Evolutionary conservation across 192 early-diverging fungal genomes (phyloP).

Genomic region (Entrophospora sp.): DNA sequence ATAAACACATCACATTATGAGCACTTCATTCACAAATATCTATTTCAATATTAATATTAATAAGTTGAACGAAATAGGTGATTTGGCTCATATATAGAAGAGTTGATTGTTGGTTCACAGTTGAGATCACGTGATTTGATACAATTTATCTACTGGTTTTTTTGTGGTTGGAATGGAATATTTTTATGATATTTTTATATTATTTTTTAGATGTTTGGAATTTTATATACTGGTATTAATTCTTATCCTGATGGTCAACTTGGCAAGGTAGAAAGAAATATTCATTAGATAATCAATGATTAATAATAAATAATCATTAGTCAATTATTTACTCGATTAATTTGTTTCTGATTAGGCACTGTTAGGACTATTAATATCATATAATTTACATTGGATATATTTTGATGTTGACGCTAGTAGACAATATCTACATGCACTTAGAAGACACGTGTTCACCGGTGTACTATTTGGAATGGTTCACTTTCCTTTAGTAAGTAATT

Average conservation of each 20-base stretch:
- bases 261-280: slow-evolving; percentile 10
- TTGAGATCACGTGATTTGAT: too few species aligned
- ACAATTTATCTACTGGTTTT: too few species aligned
- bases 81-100: too few species aligned
- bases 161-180: neutral
- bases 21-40: too few species aligned
- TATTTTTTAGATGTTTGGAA: slow-evolving; percentile 13
- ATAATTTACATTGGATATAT: slow-evolving; percentile 34
- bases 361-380: slow-evolving; percentile 29
- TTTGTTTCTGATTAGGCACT: slow-evolving; percentile 10
- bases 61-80: too few species aligned
- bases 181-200: neutral
- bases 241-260: slow-evolving; percentile 13
- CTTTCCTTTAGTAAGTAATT: slow-evolving; percentile 20
- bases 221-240: slow-evolving; percentile 21
- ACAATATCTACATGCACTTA: slow-evolving; percentile 30
- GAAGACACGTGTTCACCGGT: slow-evolving; percentile 28
- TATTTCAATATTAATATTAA: too few species aligned
- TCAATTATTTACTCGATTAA: too few species aligned
- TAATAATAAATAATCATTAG: too few species aligned
- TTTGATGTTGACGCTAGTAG: slow-evolving; percentile 32
- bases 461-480: slow-evolving; percentile 24
- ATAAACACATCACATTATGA: too few species aligned
- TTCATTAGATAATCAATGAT: neutral
- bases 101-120: too few species aligned